These are phyloP conservation scores for Rubus parviflorus DNA, from an alignment of 306 rosid genomes.

Conservation along the genomic window DNA sequence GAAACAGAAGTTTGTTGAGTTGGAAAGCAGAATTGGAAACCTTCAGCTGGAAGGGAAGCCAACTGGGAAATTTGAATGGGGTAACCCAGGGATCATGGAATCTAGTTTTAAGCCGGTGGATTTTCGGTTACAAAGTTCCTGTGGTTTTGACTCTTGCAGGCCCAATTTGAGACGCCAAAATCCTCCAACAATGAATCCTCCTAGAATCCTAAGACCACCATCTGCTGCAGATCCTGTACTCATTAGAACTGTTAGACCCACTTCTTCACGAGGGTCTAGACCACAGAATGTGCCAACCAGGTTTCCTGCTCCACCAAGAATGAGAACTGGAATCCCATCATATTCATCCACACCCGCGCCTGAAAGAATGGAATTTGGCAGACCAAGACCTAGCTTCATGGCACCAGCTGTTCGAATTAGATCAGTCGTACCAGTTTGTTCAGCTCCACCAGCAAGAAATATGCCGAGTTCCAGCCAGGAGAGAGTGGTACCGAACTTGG, in stretches of 20 bases:
- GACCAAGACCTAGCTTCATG: conserved; percentile 45
- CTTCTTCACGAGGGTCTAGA: conserved; percentile 38
- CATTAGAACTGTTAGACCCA: conserved; percentile 36
- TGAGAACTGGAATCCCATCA: conserved; percentile 44
- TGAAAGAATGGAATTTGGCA: conserved; percentile 37
- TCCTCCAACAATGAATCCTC: conserved; percentile 38
- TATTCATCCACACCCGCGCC: conserved; percentile 34
- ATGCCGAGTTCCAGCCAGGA: conserved; percentile 31
- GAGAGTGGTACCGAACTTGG: conserved; percentile 24
- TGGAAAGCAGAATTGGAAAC: conserved; percentile 34
- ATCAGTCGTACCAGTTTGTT: conserved; percentile 80
- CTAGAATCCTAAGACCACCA: conserved; percentile 42
- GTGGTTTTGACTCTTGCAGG: conserved; percentile 23
- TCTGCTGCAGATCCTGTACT: conserved; percentile 37
- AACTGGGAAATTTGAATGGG: conserved; percentile 37
- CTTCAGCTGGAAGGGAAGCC: conserved; percentile 36
- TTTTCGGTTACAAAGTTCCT: conserved; percentile 36
- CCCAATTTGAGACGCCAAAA: conserved; percentile 30
- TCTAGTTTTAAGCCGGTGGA: conserved; percentile 36
- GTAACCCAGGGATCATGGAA: conserved; percentile 33
- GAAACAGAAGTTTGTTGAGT: conserved; percentile 36
- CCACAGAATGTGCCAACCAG: conserved; percentile 37
- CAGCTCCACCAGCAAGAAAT: conserved; percentile 68
- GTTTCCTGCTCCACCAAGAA: conserved; percentile 43
- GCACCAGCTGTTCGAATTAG: conserved; percentile 81